Evolutionary conservation across 2,329 filamentous ascomycete species (phyloP).

Genomic region (Xylaria sp.): DNA sequence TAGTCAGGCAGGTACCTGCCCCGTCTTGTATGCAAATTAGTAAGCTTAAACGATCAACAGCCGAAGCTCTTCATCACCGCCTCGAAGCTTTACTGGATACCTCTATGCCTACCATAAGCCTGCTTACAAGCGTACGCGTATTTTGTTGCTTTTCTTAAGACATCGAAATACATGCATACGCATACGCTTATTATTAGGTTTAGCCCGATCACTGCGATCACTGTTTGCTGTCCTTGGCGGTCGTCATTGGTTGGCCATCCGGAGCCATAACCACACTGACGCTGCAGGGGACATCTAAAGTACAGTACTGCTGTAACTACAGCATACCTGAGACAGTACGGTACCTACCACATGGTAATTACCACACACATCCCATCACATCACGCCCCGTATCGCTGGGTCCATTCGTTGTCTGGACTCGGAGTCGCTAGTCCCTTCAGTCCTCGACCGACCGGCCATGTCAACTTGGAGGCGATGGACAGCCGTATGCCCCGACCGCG

Average conservation of each 20-base stretch:
- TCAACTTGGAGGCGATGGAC: slow-evolving; percentile 47
- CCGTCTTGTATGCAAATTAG: background rate
- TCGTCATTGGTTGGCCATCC: slow-evolving; percentile 22
- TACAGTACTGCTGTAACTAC: background rate
- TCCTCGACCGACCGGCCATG: slow-evolving; percentile 42
- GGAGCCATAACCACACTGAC: background rate
- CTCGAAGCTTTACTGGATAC: background rate
- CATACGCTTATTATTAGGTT: background rate
- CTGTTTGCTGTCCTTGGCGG: background rate
- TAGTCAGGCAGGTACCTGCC: too few relatives aligned
- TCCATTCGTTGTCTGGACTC: background rate
- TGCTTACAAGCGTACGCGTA: background rate
- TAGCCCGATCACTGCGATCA: background rate
- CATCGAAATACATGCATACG: background rate
- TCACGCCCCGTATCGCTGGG: too few relatives aligned
- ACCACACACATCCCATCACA: slow-evolving; percentile 3
- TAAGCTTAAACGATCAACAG: background rate
- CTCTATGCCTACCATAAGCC: background rate
- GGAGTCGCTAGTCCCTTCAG: background rate
- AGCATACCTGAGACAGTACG: background rate
- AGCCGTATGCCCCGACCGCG: slow-evolving; percentile 48
- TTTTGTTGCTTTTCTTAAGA: background rate
- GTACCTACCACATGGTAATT: background rate
- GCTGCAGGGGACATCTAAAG: background rate
- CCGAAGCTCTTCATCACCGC: background rate